Conservation (phyloP, 352 stramenopile genomes). For the Peronospora destructor region DNA sequence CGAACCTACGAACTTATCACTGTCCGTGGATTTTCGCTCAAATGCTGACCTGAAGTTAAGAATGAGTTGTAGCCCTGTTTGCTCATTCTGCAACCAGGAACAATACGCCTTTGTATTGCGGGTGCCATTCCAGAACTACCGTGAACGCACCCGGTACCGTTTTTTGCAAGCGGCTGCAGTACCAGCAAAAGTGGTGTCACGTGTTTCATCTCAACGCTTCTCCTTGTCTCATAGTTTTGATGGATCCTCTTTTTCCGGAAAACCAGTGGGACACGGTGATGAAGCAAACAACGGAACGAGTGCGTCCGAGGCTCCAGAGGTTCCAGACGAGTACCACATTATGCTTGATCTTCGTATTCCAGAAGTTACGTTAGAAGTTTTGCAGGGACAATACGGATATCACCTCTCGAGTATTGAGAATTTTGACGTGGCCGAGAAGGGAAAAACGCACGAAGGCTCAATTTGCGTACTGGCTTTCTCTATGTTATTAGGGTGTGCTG, state of each 20-base stretch:
- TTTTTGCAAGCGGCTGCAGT: constrained; percentile 18
- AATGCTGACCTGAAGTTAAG: constrained; percentile 48
- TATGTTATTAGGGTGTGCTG: constrained; percentile 33
- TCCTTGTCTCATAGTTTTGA: constrained; percentile 25
- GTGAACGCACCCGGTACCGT: constrained; percentile 51
- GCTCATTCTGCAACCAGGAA: constrained; percentile 76
- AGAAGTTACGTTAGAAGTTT: constrained; percentile 74
- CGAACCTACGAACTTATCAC: constrained; percentile 51
- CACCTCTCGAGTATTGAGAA: constrained; percentile 70
- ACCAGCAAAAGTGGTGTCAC: constrained; percentile 10
- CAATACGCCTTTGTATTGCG: constrained; percentile 76
- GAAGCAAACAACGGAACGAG: constrained; percentile 26
- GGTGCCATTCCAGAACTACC: constrained; percentile 68
- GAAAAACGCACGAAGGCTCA: constrained; percentile 60
- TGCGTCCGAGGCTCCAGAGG: constrained; percentile 30
- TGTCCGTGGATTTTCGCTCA: constrained; percentile 59
- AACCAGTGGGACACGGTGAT: constrained; percentile 28
- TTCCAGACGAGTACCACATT: constrained; percentile 46
- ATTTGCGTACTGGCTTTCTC: constrained; percentile 60
- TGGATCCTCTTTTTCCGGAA: constrained; percentile 21
- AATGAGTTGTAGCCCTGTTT: constrained; percentile 50
- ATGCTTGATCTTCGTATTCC: constrained; percentile 53
- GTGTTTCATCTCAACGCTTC: constrained; percentile 21
- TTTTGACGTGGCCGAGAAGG: constrained; percentile 61
- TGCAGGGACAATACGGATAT: constrained; percentile 70